Percentiles rank a stretch among this genome's conserved stretches.
Evolutionary conservation across 495 filamentous ascomycete species (phyloP).

Genomic region (Friedmanniomyces simplex): DNA sequence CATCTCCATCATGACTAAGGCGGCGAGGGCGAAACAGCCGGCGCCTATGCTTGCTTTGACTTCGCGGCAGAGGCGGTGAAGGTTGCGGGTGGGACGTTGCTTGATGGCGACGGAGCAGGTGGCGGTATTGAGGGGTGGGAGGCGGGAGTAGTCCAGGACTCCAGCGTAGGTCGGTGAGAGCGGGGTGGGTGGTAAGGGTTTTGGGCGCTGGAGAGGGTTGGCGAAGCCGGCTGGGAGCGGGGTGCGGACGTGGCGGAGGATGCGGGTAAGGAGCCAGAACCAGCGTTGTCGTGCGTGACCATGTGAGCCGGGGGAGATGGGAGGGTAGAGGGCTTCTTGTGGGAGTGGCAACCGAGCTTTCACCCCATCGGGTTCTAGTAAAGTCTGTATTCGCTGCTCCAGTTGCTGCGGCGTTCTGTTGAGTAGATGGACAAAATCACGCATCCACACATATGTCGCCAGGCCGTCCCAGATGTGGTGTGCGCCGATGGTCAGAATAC

Average conservation of each 20-base stretch:
- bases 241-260: constrained; percentile 29
- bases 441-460: constrained; percentile 27
- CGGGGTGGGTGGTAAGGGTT: constrained; percentile 8
- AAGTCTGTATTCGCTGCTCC: background rate
- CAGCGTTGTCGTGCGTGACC: constrained; percentile 27
- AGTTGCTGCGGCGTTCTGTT: constrained; percentile 21
- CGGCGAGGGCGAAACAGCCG: constrained; percentile 30
- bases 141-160: constrained; percentile 27
- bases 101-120: constrained; percentile 14
- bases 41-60: constrained; percentile 28
- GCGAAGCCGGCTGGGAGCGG: constrained; percentile 27
- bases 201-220: constrained; percentile 25
- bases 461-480: constrained; percentile 31
- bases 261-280: constrained; percentile 31
- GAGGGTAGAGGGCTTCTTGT: constrained; percentile 33
- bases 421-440: constrained; percentile 26
- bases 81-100: constrained; percentile 12
- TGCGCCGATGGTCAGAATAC: constrained; percentile 22
- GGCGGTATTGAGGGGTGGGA: constrained; percentile 26
- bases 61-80: constrained; percentile 25
- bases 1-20: constrained; percentile 33
- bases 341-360: constrained; percentile 24
- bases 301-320: too few relatives aligned
- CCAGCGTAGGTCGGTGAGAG: constrained; percentile 23
- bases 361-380: constrained; percentile 6